Base-by-base conservation (phyloP, 1,284 basidiomycete species). In the Leccinum cinnamomeum region DNA sequence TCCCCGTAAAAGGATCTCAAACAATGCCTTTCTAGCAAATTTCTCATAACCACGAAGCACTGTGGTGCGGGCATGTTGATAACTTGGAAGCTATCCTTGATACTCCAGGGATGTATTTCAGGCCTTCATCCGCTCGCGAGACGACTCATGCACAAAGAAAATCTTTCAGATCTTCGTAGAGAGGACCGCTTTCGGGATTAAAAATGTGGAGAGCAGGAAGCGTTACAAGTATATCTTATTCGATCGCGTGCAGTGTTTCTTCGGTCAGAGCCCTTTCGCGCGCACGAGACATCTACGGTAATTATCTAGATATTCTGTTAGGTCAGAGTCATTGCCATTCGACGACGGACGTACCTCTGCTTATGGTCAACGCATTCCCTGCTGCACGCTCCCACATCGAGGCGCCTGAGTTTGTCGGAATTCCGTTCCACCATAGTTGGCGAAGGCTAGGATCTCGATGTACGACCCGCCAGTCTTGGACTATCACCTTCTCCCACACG, bases 111-210 rank as follows among this genome's bases (percentile, higher is more conserved):
- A 85, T 86, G 74, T 97, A 97, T 55, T 90, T 89, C 41, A 94
- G 78, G 5, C 90, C 92, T 75, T 96, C 92, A 67, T 97, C 95
- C 37, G 90, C 90, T 39, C 95, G 85, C 44, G 94, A 85, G 30
- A 97, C 92, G 2, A 95, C 89, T 91, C 95, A 98, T 2, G 96
- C 95, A 67, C 87, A 89, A 12, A 98, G 77, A 77, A 98, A 83
- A 62, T 97, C 92, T 66, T 88, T 88, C 53, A 98, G 79, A 68
- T 98, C 97, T 41, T 87, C 81, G 70, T 95, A 91, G 72, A 99
- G 77, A 1, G 95, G 95, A 0, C 94, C 92, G 0, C 79, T 87
- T 57, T 87, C 82, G 3, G 81, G 84, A 65, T 89, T 85, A 74
- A 98, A 98, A 39, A 99, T 86, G 72, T 93, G 93, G n/a, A 98